phyloP scores from a whole-genome alignment of 2,329 filamentous ascomycete genomes.

The Diplodia scrobiculata region DNA sequence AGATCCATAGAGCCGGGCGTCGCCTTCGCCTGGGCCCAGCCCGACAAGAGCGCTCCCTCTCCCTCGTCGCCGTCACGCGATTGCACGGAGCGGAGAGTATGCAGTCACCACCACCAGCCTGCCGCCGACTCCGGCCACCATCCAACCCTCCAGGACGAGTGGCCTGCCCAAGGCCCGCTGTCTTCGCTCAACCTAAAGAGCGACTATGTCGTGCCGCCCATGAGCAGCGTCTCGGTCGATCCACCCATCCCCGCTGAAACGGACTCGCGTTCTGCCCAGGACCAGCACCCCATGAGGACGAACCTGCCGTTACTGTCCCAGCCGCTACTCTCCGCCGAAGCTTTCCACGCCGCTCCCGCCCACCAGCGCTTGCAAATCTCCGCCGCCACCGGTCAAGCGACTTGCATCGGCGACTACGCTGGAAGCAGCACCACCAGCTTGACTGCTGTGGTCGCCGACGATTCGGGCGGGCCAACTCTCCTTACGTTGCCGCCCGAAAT shows the following conservation, averaged over 20 bases:
- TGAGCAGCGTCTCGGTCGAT: conserved; percentile 29
- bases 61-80: conserved; percentile 21
- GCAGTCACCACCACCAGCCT: conserved; percentile 17
- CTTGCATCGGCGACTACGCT: not conserved
- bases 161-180: conserved; percentile 8
- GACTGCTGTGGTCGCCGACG: not conserved
- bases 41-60: conserved; percentile 21
- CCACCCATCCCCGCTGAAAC: conserved; percentile 29
- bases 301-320: conserved; percentile 28
- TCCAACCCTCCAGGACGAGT: conserved; percentile 3
- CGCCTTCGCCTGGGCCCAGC: conserved; percentile 24
- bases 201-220: conserved; percentile 29
- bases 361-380: not conserved
- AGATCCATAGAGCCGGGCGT: conserved; percentile 27
- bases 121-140: conserved; percentile 7
- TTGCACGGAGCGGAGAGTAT: conserved; percentile 8
- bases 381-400: conserved; percentile 14
- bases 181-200: conserved; percentile 28
- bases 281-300: conserved; percentile 29
- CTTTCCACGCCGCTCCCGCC: conserved; percentile 11
- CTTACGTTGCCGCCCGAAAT: conserved; percentile 44
- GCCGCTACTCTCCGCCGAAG: conserved; percentile 18
- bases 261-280: conserved; percentile 28
- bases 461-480: conserved; percentile 35
- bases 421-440: conserved; percentile 3